Conservation (phyloP, 2,329 filamentous ascomycete genomes). For the Scedosporium aurantiacum region DNA sequence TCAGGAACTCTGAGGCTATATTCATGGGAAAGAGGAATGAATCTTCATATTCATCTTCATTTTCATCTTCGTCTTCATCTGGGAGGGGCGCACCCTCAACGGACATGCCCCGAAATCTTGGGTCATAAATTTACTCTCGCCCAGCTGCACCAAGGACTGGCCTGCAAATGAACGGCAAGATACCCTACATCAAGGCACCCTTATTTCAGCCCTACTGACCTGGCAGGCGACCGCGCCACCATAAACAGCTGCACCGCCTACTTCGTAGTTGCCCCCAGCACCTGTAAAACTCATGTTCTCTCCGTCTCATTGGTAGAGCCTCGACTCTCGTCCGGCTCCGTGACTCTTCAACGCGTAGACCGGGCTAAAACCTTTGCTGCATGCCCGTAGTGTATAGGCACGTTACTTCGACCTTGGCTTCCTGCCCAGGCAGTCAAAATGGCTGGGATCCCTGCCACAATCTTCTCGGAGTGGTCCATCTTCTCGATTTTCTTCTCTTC, state of each 20-base stretch:
- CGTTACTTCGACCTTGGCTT: not conserved
- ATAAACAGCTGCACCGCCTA: not conserved
- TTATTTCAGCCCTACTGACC: slow-evolving; percentile 1
- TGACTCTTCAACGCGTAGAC: not conserved
- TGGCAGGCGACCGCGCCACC: not conserved
- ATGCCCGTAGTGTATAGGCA: not conserved
- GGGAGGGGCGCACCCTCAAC: too few species aligned
- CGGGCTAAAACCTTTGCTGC: not conserved
- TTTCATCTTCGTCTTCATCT: too few species aligned
- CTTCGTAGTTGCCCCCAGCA: not conserved
- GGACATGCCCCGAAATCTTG: too few species aligned
- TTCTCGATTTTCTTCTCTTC: not conserved
- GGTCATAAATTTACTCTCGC: too few species aligned
- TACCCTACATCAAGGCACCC: not conserved
- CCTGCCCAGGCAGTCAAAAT: not conserved
- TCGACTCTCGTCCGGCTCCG: not conserved
- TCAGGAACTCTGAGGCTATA: too few species aligned
- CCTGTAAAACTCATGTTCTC: not conserved
- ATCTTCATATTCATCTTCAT: too few species aligned
- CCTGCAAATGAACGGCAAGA: not conserved
- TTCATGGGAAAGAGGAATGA: too few species aligned
- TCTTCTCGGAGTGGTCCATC: not conserved
- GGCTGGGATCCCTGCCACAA: not conserved
- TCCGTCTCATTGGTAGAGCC: not conserved
- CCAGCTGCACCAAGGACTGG: not conserved